Evolutionary conservation across 306 rosid species (phyloP).

Genomic region (Sicyos baderoa): DNA sequence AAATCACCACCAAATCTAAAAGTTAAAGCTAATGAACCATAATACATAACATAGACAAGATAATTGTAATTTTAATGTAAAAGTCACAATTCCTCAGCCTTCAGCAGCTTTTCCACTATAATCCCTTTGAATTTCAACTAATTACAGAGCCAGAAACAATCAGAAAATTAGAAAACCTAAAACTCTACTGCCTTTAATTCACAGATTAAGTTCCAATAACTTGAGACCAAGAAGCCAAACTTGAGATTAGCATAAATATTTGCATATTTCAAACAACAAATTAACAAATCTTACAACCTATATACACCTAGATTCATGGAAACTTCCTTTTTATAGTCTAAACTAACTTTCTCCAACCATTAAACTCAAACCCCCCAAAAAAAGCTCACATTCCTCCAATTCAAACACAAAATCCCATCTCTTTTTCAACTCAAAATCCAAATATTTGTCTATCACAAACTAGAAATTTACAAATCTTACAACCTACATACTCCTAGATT

Average conservation of each 20-base stretch:
- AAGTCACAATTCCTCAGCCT: too few relatives aligned
- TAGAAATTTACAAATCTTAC: neutral
- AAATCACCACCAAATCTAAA: too few relatives aligned
- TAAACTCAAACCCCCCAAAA: neutral
- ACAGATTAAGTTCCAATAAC: neutral
- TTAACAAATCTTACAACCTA: neutral
- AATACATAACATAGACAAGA: too few relatives aligned
- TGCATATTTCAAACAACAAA: neutral
- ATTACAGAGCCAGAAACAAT: neutral
- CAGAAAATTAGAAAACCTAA: neutral
- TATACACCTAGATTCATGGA: conserved; percentile 2
- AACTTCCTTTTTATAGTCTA: neutral
- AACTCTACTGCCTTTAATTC: neutral
- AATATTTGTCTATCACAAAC: neutral
- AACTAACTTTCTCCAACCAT: neutral
- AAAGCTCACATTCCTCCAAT: neutral
- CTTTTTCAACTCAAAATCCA: neutral
- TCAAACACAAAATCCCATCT: neutral
- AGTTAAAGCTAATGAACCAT: neutral
- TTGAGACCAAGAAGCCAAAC: neutral
- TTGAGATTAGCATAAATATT: neutral
- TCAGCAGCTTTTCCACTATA: neutral
- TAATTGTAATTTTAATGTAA: too few relatives aligned
- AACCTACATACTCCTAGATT: conserved; percentile 6
- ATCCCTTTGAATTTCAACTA: neutral